Conservation (phyloP, 192 early-diverging fungal genomes). For the Geosiphon pyriformis region DNA sequence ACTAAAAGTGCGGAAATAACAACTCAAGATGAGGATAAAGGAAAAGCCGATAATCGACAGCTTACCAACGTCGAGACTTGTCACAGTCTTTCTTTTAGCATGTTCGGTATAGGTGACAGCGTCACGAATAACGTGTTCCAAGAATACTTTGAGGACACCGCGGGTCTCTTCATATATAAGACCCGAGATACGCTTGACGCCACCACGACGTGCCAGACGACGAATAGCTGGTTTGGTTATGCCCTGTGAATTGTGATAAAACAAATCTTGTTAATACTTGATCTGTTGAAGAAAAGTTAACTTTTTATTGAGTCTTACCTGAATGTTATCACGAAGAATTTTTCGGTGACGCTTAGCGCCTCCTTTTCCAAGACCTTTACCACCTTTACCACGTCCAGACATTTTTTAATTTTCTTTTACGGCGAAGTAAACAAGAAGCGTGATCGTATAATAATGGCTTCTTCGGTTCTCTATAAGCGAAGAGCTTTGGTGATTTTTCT, state of each 20-base stretch:
- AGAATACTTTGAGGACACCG: conserved; percentile 94
- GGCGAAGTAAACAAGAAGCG: no score
- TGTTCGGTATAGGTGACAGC: conserved; percentile 99
- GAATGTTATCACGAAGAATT: conserved; percentile 99
- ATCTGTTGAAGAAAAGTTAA: neutral
- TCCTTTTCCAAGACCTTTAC: conserved; percentile 99
- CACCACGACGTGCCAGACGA: conserved; percentile 98
- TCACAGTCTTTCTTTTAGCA: conserved; percentile 99
- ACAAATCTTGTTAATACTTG: neutral
- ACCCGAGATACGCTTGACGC: conserved; percentile 99
- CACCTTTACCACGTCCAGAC: conserved; percentile 99
- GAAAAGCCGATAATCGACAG: neutral
- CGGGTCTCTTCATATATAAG: conserved; percentile 99
- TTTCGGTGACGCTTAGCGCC: conserved; percentile 99
- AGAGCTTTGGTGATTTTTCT: no score
- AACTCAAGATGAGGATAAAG: neutral
- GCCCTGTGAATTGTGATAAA: conserved; percentile 53
- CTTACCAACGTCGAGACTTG: conserved; percentile 81
- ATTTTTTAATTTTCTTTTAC: no score
- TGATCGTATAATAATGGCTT: no score
- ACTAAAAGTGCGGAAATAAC: neutral
- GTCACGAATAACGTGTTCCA: conserved; percentile 98
- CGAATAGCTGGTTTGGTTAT: conserved; percentile 99
- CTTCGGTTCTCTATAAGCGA: no score
- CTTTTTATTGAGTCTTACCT: conserved; percentile 33